A percentile compares a stretch with the other conserved stretches of the same genome.
phyloP scores from a whole-genome alignment of 1,284 basidiomycete species.

The Malassezia restricta region DNA sequence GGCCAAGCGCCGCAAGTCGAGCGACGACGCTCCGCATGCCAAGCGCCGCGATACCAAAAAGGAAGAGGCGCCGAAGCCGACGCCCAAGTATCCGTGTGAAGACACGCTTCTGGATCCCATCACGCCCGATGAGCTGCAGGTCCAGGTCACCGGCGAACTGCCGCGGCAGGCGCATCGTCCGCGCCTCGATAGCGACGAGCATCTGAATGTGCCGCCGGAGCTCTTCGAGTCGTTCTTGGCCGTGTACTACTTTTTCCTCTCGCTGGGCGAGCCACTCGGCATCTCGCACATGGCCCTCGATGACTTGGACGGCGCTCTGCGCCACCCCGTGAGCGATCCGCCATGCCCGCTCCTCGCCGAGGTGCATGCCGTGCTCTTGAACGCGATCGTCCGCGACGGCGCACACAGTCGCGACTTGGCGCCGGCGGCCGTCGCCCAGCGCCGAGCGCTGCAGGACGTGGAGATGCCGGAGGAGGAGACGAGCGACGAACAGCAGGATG shows the following conservation, averaged over 20 bases:
- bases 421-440: constrained; percentile 14
- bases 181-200: constrained; percentile 60
- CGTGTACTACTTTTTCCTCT: constrained; percentile 81
- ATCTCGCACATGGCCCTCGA: constrained; percentile 85
- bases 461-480: constrained; percentile 46
- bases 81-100: constrained; percentile 58
- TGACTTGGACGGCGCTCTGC: constrained; percentile 76
- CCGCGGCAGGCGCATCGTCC: constrained; percentile 51
- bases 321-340: constrained; percentile 60
- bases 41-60: constrained; percentile 53
- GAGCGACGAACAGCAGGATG: constrained; percentile 16
- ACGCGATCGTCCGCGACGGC: constrained; percentile 63
- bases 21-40: constrained; percentile 61
- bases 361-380: constrained; percentile 76
- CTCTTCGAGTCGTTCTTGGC: constrained; percentile 74
- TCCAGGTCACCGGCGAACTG: constrained; percentile 26
- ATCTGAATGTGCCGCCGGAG: constrained; percentile 58
- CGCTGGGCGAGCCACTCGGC: constrained; percentile 75
- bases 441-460: constrained; percentile 24
- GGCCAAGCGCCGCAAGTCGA: constrained; percentile 51
- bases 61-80: constrained; percentile 52
- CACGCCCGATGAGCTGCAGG: constrained; percentile 35
- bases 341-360: constrained; percentile 70
- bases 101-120: constrained; percentile 48
- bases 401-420: constrained; percentile 46